Conservation (phyloP, 257 asterid species). For the Ballota nigra region DNA sequence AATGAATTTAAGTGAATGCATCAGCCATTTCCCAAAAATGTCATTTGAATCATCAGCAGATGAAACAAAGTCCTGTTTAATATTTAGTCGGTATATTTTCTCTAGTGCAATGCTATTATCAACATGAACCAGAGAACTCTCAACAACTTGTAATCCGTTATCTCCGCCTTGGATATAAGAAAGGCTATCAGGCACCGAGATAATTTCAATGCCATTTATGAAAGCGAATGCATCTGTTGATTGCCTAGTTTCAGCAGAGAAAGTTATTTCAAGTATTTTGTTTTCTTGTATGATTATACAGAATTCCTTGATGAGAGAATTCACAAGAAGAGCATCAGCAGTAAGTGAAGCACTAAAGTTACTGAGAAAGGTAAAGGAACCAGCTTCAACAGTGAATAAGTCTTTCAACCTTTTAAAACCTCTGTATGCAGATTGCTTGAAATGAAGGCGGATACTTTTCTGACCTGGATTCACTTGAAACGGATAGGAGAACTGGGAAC, state of each 20-base stretch:
- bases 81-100: conserved; percentile 31
- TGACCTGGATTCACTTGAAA: conserved; percentile 31
- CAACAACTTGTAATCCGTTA: conserved; percentile 14
- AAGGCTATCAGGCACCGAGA: conserved; percentile 17
- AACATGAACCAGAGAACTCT: conserved; percentile 25
- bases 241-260: conserved; percentile 14
- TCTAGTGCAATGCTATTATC: conserved; percentile 49
- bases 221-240: conserved; percentile 21
- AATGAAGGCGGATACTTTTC: conserved; percentile 32
- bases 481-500: conserved; percentile 15
- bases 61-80: too few relatives aligned
- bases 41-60: not conserved
- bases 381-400: conserved; percentile 27
- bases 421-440: conserved; percentile 11
- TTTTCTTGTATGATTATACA: conserved; percentile 24
- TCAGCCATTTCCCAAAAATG: conserved; percentile 38
- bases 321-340: conserved; percentile 20
- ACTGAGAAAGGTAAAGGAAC: conserved; percentile 24
- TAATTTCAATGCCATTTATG: conserved; percentile 39
- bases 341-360: conserved; percentile 33
- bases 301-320: conserved; percentile 26
- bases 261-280: conserved; percentile 4
- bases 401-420: conserved; percentile 25
- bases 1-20: too few relatives aligned
- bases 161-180: conserved; percentile 10